Conservation (phyloP, 306 rosid species). For the Dicorynia guianensis region DNA sequence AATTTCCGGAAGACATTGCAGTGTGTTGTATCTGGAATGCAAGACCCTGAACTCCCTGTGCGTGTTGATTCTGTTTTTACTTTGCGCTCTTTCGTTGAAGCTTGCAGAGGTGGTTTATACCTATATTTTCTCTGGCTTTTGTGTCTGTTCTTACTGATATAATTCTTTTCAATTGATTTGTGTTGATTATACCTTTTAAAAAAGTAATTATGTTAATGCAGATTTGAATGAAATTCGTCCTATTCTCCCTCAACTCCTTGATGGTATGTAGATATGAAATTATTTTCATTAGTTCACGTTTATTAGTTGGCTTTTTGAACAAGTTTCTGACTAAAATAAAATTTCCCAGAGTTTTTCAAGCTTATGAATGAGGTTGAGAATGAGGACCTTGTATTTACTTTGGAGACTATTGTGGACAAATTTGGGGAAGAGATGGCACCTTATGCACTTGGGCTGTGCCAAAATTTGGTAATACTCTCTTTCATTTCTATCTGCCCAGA, state of each 20-base stretch:
- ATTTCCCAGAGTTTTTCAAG: conserved; percentile 82
- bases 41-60: conserved; percentile 92
- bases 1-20: conserved; percentile 88
- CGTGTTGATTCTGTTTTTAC: conserved; percentile 98
- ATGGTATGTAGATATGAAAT: conserved; percentile 65
- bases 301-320: conserved; percentile 35
- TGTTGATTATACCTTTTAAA: not conserved
- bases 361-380: conserved; percentile 98
- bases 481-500: not conserved
- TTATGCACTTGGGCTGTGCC: conserved; percentile 93
- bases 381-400: conserved; percentile 94
- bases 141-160: conserved; percentile 15
- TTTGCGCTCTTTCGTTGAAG: conserved; percentile 91
- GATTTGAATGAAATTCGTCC: conserved; percentile 94
- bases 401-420: conserved; percentile 97
- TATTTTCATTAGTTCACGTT: conserved; percentile 12
- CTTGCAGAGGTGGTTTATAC: conserved; percentile 72
- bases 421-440: conserved; percentile 99
- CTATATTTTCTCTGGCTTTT: not conserved
- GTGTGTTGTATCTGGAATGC: conserved; percentile 91
- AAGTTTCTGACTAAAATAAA: conserved; percentile 3
- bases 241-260: conserved; percentile 90
- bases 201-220: conserved; percentile 48
- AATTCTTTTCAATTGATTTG: not conserved
- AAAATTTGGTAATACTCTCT: conserved; percentile 72